These are phyloP conservation scores for Blastocystis sp. DNA, from an alignment of 352 stramenopile genomes.

Conservation along the genomic window DNA sequence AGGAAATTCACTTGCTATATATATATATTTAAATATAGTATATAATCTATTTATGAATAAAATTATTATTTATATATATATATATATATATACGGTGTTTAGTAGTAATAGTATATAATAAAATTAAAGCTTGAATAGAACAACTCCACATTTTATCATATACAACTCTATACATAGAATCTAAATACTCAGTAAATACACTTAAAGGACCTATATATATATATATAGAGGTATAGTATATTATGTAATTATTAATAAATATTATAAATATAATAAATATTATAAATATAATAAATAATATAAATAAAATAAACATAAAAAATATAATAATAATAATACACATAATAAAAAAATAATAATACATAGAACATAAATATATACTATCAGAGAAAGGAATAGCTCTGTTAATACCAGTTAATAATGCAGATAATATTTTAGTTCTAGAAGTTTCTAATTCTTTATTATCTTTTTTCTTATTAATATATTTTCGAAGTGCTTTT, in stretches of 20 bases:
- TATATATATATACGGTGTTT: slow-evolving; percentile 49
- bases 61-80: slow-evolving; percentile 40
- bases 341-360: too few relatives aligned
- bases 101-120: slow-evolving; percentile 12
- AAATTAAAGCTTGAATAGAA: slow-evolving; percentile 15
- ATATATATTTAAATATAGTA: slow-evolving; percentile 49
- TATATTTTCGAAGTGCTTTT: background rate
- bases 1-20: slow-evolving; percentile 38
- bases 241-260: too few relatives aligned
- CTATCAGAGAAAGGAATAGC: slow-evolving; percentile 57
- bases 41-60: slow-evolving; percentile 42
- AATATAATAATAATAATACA: too few relatives aligned
- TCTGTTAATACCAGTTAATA: slow-evolving; percentile 61
- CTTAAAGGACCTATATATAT: background rate
- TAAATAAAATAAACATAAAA: too few relatives aligned
- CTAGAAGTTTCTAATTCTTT: background rate
- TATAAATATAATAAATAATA: too few relatives aligned
- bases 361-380: background rate
- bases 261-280: too few relatives aligned
- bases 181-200: background rate
- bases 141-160: slow-evolving; percentile 19
- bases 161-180: slow-evolving; percentile 11
- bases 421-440: slow-evolving; percentile 56
- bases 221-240: too few relatives aligned
- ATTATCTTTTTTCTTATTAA: slow-evolving; percentile 36